These are phyloP conservation scores for Annulohypoxylon stygium DNA, from an alignment of 495 filamentous ascomycete genomes.

Conservation along the genomic window DNA sequence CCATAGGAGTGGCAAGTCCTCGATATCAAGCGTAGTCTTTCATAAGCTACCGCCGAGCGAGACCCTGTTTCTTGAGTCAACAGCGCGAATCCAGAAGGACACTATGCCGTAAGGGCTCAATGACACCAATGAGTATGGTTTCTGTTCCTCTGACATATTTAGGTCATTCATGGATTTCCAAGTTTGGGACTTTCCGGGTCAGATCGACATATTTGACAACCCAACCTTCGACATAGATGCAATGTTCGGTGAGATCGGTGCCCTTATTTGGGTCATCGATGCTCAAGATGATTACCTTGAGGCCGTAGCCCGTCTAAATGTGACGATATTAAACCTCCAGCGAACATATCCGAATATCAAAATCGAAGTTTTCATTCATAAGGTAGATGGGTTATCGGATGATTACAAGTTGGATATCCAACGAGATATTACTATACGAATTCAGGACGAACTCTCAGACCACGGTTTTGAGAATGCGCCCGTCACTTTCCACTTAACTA, in stretches of 20 bases:
- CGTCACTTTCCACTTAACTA: constrained; percentile 92
- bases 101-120: constrained; percentile 77
- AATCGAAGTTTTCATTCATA: constrained; percentile 98
- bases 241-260: constrained; percentile 93
- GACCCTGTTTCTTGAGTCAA: constrained; percentile 94
- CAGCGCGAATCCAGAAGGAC: constrained; percentile 90
- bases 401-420: constrained; percentile 95
- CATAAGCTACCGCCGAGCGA: constrained; percentile 96
- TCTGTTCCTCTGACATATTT: constrained; percentile 8
- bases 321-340: constrained; percentile 87
- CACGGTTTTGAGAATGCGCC: constrained; percentile 90
- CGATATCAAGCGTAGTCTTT: constrained; percentile 97
- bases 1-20: constrained; percentile 93
- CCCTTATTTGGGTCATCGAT: constrained; percentile 98
- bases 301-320: constrained; percentile 85
- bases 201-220: constrained; percentile 86
- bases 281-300: constrained; percentile 97
- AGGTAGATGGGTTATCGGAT: constrained; percentile 93
- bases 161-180: constrained; percentile 99
- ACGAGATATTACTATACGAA: constrained; percentile 94
- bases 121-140: background rate
- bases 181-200: constrained; percentile 96
- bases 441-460: constrained; percentile 95
- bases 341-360: constrained; percentile 90
- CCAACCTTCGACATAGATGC: constrained; percentile 88